Conservation (phyloP, 257 asterid genomes). For the Oldenlandia corymbosa region DNA sequence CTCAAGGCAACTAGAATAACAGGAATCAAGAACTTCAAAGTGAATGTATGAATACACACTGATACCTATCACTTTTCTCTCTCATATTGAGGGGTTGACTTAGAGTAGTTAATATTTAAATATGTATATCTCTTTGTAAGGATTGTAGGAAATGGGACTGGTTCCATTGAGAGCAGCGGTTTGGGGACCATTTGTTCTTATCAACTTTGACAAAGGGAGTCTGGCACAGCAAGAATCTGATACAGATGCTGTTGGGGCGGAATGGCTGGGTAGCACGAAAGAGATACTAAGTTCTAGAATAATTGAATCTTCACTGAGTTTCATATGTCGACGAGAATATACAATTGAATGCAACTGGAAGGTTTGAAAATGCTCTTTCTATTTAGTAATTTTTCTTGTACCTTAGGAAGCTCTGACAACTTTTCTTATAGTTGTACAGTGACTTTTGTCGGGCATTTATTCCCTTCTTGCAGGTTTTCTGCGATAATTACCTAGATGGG, state of each 20-base stretch:
- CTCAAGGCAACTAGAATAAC: slow-evolving; percentile 59
- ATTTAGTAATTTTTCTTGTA: slow-evolving; percentile 3
- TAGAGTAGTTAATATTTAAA: slow-evolving; percentile 6
- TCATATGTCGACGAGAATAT: slow-evolving; percentile 60
- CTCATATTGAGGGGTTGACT: background rate
- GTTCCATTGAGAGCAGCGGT: slow-evolving; percentile 51
- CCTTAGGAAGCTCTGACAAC: no score
- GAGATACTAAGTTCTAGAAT: slow-evolving; percentile 49
- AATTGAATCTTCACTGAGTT: slow-evolving; percentile 52
- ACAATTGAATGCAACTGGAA: slow-evolving; percentile 88
- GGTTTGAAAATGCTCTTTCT: slow-evolving; percentile 35
- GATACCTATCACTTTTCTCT: background rate
- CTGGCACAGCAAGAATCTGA: slow-evolving; percentile 26
- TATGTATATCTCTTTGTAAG: slow-evolving; percentile 21
- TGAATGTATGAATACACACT: slow-evolving; percentile 36
- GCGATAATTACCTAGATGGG: slow-evolving; percentile 91
- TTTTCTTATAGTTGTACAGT: background rate
- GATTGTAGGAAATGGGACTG: slow-evolving; percentile 76
- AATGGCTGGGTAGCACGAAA: slow-evolving; percentile 79
- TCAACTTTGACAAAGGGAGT: slow-evolving; percentile 40
- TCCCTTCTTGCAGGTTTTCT: slow-evolving; percentile 61
- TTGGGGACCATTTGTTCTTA: slow-evolving; percentile 86
- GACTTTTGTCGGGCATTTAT: background rate
- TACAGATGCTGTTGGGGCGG: slow-evolving; percentile 34
- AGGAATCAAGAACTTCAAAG: slow-evolving; percentile 74